A percentile compares a stretch with the other conserved stretches of the same genome.
These are phyloP conservation scores for Raffaelea deltoideospora DNA, from an alignment of 2,329 filamentous ascomycete species.

Conservation along the genomic window DNA sequence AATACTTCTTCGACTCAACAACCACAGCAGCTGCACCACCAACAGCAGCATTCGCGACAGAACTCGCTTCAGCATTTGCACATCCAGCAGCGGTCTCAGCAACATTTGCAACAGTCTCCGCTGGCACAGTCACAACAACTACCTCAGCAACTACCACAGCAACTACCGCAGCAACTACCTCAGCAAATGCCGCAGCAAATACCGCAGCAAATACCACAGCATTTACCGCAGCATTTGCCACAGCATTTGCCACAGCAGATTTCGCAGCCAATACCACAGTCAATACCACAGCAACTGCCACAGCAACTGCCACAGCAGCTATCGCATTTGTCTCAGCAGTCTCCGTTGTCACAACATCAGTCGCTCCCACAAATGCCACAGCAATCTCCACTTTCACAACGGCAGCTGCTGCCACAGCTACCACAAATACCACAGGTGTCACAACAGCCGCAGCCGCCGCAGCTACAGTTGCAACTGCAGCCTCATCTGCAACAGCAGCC, in stretches of 20 bases:
- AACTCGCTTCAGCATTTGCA: too few relatives aligned
- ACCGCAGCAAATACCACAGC: slow-evolving; percentile 1
- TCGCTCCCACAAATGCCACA: too few relatives aligned
- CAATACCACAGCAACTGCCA: background rate
- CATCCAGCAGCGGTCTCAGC: too few relatives aligned
- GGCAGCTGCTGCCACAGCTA: background rate
- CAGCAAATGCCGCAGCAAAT: background rate
- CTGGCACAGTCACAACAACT: too few relatives aligned
- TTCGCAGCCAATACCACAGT: slow-evolving; percentile 4
- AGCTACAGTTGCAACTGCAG: background rate
- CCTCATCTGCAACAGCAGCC: background rate
- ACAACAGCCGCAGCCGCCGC: background rate
- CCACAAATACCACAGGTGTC: too few relatives aligned
- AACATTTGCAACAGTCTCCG: too few relatives aligned
- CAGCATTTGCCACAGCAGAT: slow-evolving; percentile 15
- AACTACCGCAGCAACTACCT: background rate
- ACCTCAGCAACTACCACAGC: too few relatives aligned
- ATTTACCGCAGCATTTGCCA: slow-evolving; percentile 13
- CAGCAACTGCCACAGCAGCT: background rate
- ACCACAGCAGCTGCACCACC: too few relatives aligned
- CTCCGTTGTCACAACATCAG: background rate
- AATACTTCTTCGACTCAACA: background rate
- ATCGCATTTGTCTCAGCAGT: background rate
- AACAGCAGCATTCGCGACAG: too few relatives aligned
- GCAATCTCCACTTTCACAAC: background rate